Percentiles rank a stretch among this genome's conserved stretches.
phyloP scores from a whole-genome alignment of 805 yeast species.

The Candida nemodendra region DNA sequence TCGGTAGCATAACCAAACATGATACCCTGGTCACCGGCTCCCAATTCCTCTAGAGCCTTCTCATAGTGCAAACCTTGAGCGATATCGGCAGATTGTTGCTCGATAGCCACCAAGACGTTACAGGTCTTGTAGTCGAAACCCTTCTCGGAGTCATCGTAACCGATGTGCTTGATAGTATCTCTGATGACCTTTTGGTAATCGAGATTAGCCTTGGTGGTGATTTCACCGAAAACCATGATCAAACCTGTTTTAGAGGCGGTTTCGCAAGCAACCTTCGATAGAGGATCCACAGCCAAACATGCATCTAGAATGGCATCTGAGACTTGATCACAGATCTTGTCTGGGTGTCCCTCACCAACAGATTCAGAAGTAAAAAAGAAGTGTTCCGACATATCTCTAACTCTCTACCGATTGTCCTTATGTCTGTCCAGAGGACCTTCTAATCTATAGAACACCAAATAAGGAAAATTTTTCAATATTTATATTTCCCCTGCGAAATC shows the following conservation, averaged over 20 bases:
- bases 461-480: conserved; percentile 12
- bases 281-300: conserved; percentile 91
- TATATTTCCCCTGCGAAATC: conserved; percentile 1
- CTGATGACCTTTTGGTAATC: conserved; percentile 98
- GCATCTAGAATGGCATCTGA: conserved; percentile 98
- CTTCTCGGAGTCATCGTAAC: conserved; percentile 92
- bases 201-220: conserved; percentile 91
- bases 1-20: conserved; percentile 99
- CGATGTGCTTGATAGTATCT: conserved; percentile 97
- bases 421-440: no score
- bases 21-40: conserved; percentile 99
- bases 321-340: conserved; percentile 97
- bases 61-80: conserved; percentile 99
- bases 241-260: conserved; percentile 99
- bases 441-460: neutral
- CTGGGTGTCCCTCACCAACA: conserved; percentile 95
- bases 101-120: conserved; percentile 97
- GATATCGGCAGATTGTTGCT: conserved; percentile 98
- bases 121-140: conserved; percentile 99
- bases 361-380: conserved; percentile 62
- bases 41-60: conserved; percentile 91
- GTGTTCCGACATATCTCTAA: conserved; percentile 23
- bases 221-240: conserved; percentile 99
- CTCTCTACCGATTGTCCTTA: no score
- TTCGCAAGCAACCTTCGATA: conserved; percentile 99